Percentiles rank a stretch among this genome's conserved stretches.
These are phyloP conservation scores for Aquilaria yunnanensis DNA, from an alignment of 345 rosid genomes.

Conservation along the genomic window DNA sequence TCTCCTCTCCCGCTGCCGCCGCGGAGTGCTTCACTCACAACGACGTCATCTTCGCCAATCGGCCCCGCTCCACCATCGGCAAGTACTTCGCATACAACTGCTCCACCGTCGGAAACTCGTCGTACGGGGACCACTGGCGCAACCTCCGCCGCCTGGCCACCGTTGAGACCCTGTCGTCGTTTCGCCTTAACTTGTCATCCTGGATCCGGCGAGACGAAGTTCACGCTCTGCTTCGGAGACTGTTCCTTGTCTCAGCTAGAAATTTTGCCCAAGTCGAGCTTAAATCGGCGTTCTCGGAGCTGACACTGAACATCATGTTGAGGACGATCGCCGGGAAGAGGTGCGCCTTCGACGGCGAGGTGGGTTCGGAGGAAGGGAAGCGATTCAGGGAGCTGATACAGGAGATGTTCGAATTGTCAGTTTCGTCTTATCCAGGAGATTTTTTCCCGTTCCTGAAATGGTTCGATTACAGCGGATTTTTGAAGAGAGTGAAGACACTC, in stretches of 20 bases:
- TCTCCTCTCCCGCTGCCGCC: constrained; percentile 15
- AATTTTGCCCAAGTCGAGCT: constrained; percentile 30
- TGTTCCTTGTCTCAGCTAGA: constrained; percentile 13
- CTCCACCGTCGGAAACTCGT: constrained; percentile 18
- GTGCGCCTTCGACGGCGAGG: constrained; percentile 30
- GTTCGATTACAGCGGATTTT: constrained; percentile 20
- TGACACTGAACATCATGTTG: constrained; percentile 24
- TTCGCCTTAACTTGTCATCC: constrained; percentile 21
- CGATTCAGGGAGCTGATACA: constrained; percentile 20
- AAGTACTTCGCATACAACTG: constrained; percentile 23
- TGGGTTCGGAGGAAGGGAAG: constrained; percentile 24
- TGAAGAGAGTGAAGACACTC: constrained; percentile 27
- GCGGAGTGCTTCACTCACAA: constrained; percentile 24
- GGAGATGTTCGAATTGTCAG: constrained; percentile 17
- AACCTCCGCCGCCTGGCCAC: constrained; percentile 27
- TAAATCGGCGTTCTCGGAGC: constrained; percentile 26
- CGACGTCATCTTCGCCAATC: constrained; percentile 21
- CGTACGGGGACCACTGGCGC: constrained; percentile 28
- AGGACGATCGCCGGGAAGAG: constrained; percentile 48
- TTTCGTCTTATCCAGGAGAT: constrained; percentile 22
- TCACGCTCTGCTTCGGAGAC: constrained; percentile 21
- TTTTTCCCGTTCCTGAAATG: constrained; percentile 25
- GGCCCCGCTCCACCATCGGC: constrained; percentile 16
- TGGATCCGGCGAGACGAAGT: constrained; percentile 24
- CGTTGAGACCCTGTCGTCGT: constrained; percentile 18